Percentiles rank a stretch among this genome's conserved stretches.
These are phyloP conservation scores for Rhynchospora breviuscula DNA, from an alignment of 176 grass and related monocot genomes.

Conservation along the genomic window DNA sequence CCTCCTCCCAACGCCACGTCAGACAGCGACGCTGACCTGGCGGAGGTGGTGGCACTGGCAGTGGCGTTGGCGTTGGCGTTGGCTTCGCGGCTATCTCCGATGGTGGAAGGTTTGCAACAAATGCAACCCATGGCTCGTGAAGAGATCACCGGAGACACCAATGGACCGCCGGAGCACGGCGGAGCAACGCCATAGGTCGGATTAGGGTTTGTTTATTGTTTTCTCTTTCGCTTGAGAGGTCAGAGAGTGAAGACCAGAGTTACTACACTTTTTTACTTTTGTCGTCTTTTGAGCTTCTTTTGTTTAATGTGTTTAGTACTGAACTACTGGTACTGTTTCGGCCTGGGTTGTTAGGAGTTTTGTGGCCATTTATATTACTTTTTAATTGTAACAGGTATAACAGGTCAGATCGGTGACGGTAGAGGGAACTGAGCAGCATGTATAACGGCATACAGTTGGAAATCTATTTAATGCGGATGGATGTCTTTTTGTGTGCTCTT, in stretches of 20 bases:
- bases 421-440: not conserved
- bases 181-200: not conserved
- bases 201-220: slow-evolving; percentile 6
- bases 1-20: not conserved
- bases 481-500: not conserved
- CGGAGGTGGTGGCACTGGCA: too few relatives aligned
- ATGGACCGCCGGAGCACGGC: not conserved
- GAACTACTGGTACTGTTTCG: not conserved
- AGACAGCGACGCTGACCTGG: not conserved
- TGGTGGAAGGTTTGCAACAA: slow-evolving; percentile 17
- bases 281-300: not conserved
- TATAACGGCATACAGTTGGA: not conserved
- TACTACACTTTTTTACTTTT: slow-evolving; percentile 42
- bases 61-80: not conserved
- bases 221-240: not conserved
- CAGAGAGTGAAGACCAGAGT: slow-evolving; percentile 51
- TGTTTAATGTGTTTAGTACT: not conserved
- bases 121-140: slow-evolving; percentile 23
- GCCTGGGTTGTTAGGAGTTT: not conserved
- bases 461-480: not conserved
- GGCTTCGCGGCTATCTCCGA: slow-evolving; percentile 9
- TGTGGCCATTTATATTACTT: not conserved
- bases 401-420: too few relatives aligned
- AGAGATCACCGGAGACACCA: not conserved
- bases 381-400: not conserved